Evolutionary conservation across 2,329 filamentous ascomycete genomes (phyloP).

Genomic region (Erysiphe neolycopersici): DNA sequence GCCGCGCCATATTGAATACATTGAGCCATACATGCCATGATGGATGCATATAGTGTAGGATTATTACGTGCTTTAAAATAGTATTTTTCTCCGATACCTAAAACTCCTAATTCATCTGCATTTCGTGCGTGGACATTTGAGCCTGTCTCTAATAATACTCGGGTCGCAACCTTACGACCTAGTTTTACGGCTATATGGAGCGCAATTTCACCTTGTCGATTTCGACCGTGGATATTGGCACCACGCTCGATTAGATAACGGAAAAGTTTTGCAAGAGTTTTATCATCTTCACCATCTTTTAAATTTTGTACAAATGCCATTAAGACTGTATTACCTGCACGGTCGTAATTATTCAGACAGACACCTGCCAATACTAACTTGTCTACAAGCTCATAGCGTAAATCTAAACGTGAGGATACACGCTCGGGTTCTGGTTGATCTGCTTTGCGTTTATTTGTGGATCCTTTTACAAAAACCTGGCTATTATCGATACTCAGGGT

Average conservation of each 20-base stretch:
- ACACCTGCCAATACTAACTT: constrained; percentile 2
- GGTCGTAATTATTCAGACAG: constrained; percentile 4
- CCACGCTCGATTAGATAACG: constrained; percentile 3
- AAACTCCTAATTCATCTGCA: constrained; percentile 2
- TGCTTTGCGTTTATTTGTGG: constrained; percentile 1
- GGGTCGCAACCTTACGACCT: constrained; percentile 4
- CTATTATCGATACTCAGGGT: constrained; percentile 1
- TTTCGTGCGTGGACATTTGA: constrained; percentile 4
- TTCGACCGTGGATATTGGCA: constrained; percentile 3
- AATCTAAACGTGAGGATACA: background rate
- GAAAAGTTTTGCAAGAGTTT: constrained; percentile 2
- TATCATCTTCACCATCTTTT: constrained; percentile 4
- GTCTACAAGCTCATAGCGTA: constrained; percentile 2
- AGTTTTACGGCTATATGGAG: constrained; percentile 5
- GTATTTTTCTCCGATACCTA: constrained; percentile 2
- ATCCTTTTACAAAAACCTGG: background rate
- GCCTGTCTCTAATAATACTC: constrained; percentile 2
- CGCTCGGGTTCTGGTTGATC: constrained; percentile 1
- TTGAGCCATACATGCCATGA: constrained; percentile 5
- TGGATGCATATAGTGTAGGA: constrained; percentile 4
- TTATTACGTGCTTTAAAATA: constrained; percentile 4
- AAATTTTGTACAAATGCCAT: constrained; percentile 4
- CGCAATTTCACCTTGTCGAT: constrained; percentile 4
- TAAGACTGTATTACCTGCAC: constrained; percentile 2
- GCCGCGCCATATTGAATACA: constrained; percentile 4